Percentiles rank a stretch among this genome's conserved stretches.
Conservation (phyloP, 768 basidiomycete species). For the Rhizopogon vinicolor region DNA sequence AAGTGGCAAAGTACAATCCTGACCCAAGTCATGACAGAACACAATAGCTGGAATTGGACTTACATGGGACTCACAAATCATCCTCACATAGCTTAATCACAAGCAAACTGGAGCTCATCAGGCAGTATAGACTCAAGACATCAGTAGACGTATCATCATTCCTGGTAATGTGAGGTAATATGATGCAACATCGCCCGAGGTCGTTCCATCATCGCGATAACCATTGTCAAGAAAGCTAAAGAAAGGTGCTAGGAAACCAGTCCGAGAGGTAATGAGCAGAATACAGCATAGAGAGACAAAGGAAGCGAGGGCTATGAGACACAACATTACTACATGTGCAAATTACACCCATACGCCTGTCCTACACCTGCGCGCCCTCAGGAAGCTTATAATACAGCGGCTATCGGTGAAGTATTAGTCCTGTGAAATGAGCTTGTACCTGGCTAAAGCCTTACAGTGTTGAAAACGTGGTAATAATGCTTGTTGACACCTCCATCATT, state of each 20-base stretch:
- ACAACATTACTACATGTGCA: slow-evolving; percentile 2
- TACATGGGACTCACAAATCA: background rate
- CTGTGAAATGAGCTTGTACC: background rate
- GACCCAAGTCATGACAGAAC: background rate
- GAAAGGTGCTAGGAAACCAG: background rate
- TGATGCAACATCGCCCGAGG: no score
- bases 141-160: no score
- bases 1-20: background rate
- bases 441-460: slow-evolving; percentile 43
- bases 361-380: slow-evolving; percentile 35
- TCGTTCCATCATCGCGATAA: no score
- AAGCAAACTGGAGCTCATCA: background rate
- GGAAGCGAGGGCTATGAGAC: background rate
- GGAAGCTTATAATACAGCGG: slow-evolving; percentile 54
- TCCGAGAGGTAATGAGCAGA: background rate
- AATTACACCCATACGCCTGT: slow-evolving; percentile 1
- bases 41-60: background rate
- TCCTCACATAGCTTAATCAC: no score
- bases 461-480: slow-evolving; percentile 76
- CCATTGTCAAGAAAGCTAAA: background rate
- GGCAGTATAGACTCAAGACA: no score
- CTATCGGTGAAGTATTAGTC: slow-evolving; percentile 18
- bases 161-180: no score
- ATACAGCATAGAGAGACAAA: background rate
- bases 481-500: slow-evolving; percentile 56